Base-by-base conservation (phyloP, 2,329 filamentous ascomycete species). In the Hypomyces perniciosus region DNA sequence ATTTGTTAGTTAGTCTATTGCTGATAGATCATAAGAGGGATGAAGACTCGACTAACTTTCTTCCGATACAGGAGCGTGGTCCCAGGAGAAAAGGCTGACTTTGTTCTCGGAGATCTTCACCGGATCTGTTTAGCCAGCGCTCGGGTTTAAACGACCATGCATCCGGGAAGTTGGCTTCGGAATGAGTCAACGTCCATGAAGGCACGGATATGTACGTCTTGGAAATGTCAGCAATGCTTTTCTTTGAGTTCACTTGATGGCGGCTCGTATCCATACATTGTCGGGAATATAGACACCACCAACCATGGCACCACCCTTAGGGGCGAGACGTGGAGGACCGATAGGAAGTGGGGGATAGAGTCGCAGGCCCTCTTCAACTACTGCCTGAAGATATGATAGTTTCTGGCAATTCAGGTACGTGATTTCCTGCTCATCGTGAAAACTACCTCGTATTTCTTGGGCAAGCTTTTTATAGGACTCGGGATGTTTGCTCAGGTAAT, bases 341-440 rank as follows among this genome's bases (percentile, higher is more conserved):
- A 68, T 69, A 4, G 67, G 66, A 1, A 73, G 67, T 0, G 74
- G 74, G 2, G 74, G 72, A 52, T 68, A 70, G 13, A 78, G 67
- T 0, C 77, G 67, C n/a, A 79, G 61, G 0, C 69, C 71, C 56
- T 80, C 77, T 46, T 71, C 71, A 31, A 79, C 69, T 7, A 72
- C 71, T 0, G 77, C 77, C 55, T 74, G 71, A 5, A 81, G 65
- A 53, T 77, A 79, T 0, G 69, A 4, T 4, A 60, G 41, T 5
- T 51, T 38, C 2, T 54, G 30, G 8, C 57, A 51, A 7, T 43
- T 51, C 4, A 34, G n/a, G 2, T 58, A 28, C 20, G 47, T 50
- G 34, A 61, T 59, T n/a, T 59, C 55, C 1, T 47, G 37, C 26
- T 53, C 52, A 12, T 4, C 26, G 6, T 42, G 8, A 31, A 59